Percentiles rank a stretch among this genome's conserved stretches.
Evolutionary conservation across 805 yeast species (phyloP).

Genomic region (Priceomyces carsonii): DNA sequence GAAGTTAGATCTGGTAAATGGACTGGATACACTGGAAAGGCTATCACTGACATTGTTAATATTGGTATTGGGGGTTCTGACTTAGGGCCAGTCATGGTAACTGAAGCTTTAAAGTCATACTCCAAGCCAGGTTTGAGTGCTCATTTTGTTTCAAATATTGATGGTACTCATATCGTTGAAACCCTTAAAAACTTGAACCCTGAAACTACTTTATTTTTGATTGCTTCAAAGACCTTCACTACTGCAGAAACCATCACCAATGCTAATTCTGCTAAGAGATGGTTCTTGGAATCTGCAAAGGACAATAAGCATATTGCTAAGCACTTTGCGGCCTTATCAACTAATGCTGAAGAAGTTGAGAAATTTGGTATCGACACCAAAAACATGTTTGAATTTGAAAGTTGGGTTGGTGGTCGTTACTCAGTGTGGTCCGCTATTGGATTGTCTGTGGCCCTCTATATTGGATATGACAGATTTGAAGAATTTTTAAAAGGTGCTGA

Average conservation of each 20-base stretch:
- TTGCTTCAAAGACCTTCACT: slow-evolving; percentile 98
- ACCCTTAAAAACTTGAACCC: slow-evolving; percentile 74
- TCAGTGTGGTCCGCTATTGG: slow-evolving; percentile 99
- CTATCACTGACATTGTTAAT: slow-evolving; percentile 91
- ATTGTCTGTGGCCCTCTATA: slow-evolving; percentile 88
- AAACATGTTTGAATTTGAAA: slow-evolving; percentile 98
- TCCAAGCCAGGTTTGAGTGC: slow-evolving; percentile 70
- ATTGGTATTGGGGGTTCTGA: slow-evolving; percentile 99
- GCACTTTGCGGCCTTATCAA: slow-evolving; percentile 96
- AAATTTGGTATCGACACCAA: slow-evolving; percentile 96
- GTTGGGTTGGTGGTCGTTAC: slow-evolving; percentile 99
- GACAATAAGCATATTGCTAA: slow-evolving; percentile 79
- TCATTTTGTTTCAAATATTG: slow-evolving; percentile 97
- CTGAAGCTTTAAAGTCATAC: slow-evolving; percentile 95
- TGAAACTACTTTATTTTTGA: slow-evolving; percentile 88
- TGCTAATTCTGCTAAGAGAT: slow-evolving; percentile 90
- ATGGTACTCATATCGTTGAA: slow-evolving; percentile 97
- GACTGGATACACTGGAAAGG: slow-evolving; percentile 96
- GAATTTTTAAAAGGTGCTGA: slow-evolving; percentile 95
- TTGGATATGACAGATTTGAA: slow-evolving; percentile 94
- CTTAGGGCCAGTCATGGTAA: slow-evolving; percentile 98
- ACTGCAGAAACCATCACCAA: slow-evolving; percentile 98
- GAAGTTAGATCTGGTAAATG: slow-evolving; percentile 89
- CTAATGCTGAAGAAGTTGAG: slow-evolving; percentile 87
- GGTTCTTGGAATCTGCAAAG: slow-evolving; percentile 81